These are phyloP conservation scores for Chlorella ohadii DNA, from an alignment of 139 green algal genomes.

Conservation along the genomic window DNA sequence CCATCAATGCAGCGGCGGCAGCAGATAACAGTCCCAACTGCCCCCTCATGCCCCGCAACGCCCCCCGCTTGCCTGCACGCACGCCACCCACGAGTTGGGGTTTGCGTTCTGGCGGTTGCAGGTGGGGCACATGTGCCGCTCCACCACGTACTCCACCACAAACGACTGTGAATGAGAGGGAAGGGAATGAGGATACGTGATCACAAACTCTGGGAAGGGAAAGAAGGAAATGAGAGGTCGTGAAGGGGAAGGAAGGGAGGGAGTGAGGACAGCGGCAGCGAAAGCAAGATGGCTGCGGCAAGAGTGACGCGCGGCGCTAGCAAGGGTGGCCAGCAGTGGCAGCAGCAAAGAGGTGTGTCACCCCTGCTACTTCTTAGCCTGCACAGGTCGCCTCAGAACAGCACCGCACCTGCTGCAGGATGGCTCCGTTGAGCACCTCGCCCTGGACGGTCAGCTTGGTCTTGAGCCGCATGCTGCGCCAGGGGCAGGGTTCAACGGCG, in stretches of 20 bases:
- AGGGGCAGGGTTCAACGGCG: not conserved
- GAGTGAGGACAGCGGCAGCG: no score
- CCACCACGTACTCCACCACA: conserved; percentile 94
- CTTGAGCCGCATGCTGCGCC: conserved; percentile 88
- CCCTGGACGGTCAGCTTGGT: conserved; percentile 94
- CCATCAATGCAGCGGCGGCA: not conserved
- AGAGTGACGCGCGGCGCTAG: no score
- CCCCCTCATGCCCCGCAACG: not conserved
- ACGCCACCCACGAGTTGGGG: conserved; percentile 93
- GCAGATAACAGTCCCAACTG: not conserved
- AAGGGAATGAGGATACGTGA: no score
- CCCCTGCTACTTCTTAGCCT: no score
- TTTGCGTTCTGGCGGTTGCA: conserved; percentile 92
- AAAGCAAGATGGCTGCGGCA: no score
- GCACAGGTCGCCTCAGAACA: no score
- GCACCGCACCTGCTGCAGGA: conserved; percentile 81
- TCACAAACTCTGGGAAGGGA: no score
- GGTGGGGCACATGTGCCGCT: conserved; percentile 96
- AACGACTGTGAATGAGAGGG: conserved; percentile 74
- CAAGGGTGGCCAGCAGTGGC: no score
- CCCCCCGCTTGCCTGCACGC: conserved; percentile 88
- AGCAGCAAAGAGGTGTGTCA: not conserved
- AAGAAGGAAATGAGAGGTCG: no score
- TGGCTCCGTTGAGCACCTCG: conserved; percentile 96
- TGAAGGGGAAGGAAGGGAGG: not conserved